These are phyloP conservation scores for Saraca asoca DNA, from an alignment of 331 rosid genomes.

Conservation along the genomic window DNA sequence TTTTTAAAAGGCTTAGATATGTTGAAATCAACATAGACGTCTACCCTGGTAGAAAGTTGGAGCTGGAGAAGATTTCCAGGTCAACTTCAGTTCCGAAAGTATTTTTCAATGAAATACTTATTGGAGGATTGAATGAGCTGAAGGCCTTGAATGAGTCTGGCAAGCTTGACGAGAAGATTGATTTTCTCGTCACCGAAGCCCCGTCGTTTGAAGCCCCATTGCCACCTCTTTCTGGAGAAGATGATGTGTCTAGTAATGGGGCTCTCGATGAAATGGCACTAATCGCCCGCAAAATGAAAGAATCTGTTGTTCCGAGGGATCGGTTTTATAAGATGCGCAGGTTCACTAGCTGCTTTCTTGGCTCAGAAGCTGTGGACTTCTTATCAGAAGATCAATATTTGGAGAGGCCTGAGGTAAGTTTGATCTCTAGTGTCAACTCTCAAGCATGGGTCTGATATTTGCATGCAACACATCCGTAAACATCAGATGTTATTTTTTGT, in stretches of 20 bases:
- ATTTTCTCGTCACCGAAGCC: constrained; percentile 64
- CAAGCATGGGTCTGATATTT: constrained; percentile 10
- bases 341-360: constrained; percentile 70
- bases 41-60: constrained; percentile 72
- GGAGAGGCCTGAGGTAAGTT: constrained; percentile 84
- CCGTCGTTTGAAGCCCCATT: constrained; percentile 69
- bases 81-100: constrained; percentile 76
- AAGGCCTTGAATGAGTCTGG: constrained; percentile 67
- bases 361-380: constrained; percentile 86
- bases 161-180: constrained; percentile 76
- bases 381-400: constrained; percentile 91
- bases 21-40: constrained; percentile 81
- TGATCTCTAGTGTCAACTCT: constrained; percentile 22
- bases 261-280: constrained; percentile 75
- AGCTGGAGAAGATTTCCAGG: constrained; percentile 75
- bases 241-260: constrained; percentile 63
- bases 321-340: constrained; percentile 75
- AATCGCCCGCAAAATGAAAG: constrained; percentile 79
- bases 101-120: constrained; percentile 71
- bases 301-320: constrained; percentile 65
- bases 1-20: constrained; percentile 63
- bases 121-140: constrained; percentile 80
- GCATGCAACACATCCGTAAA: constrained; percentile 1
- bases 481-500: constrained; percentile 4
- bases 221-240: constrained; percentile 93